Evolutionary conservation across 225 moss, liverwort and hornwort species (phyloP).

Genomic region (Pleurozium schreberi): DNA sequence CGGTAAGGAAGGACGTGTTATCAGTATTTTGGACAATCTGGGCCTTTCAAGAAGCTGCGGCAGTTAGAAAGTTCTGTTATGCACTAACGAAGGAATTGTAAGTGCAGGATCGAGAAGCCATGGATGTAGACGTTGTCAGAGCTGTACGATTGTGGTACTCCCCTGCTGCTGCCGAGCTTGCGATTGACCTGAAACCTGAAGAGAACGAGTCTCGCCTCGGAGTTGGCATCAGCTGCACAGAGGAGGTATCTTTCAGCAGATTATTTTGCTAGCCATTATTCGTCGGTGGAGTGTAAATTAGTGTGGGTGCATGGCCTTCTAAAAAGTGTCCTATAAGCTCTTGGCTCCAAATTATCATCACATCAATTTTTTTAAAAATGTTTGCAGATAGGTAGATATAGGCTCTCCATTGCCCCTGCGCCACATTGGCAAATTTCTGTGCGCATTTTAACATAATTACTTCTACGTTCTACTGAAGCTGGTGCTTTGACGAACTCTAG

Average conservation of each 20-base stretch:
- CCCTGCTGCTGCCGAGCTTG: conserved; percentile 61
- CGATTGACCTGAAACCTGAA: conserved; percentile 50
- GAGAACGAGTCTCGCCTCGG: conserved; percentile 51
- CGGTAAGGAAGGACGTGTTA: not conserved
- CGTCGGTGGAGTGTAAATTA: not conserved
- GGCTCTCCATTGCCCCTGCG: not conserved
- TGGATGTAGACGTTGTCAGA: conserved; percentile 54
- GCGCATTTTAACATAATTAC: not conserved
- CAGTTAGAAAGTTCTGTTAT: not conserved
- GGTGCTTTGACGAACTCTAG: not conserved
- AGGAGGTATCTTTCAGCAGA: conserved; percentile 26
- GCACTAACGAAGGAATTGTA: not conserved
- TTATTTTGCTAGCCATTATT: not conserved
- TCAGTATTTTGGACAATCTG: not conserved
- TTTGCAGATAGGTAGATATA: not conserved
- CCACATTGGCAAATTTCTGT: not conserved
- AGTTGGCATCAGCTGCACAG: conserved; percentile 58
- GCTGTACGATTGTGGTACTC: conserved; percentile 57
- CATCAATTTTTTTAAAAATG: not conserved
- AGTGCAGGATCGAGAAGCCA: conserved; percentile 45
- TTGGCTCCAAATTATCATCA: not conserved
- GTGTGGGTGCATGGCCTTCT: not conserved
- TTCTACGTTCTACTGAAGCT: not conserved
- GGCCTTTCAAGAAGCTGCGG: not conserved
- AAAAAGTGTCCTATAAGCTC: not conserved